Conservation (phyloP, 1,284 basidiomycete genomes). For the Papiliotrema nemorosa region DNA sequence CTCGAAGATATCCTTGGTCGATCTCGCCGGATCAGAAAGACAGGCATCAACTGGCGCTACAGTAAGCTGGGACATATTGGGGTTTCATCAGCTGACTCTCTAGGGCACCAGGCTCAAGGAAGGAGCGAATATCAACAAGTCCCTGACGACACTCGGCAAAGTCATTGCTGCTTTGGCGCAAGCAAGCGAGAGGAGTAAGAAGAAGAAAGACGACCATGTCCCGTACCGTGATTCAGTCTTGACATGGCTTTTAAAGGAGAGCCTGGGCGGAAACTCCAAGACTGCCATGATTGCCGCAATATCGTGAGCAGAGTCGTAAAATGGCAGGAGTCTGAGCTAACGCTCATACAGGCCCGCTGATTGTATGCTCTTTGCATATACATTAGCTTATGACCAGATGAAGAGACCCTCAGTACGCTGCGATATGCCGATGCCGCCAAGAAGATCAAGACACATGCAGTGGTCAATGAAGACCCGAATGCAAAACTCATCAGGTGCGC, state of each 20-base stretch:
- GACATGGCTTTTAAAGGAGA: constrained; percentile 97
- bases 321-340: not conserved
- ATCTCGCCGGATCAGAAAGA: constrained; percentile 95
- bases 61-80: constrained; percentile 16
- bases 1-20: constrained; percentile 89
- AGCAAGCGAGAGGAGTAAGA: constrained; percentile 61
- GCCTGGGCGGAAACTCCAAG: constrained; percentile 89
- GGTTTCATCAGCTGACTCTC: constrained; percentile 6
- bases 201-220: constrained; percentile 84
- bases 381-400: constrained; percentile 52
- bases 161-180: constrained; percentile 90
- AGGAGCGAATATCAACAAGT: constrained; percentile 97
- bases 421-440: constrained; percentile 97
- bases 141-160: constrained; percentile 92
- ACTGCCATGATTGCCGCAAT: constrained; percentile 91
- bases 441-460: constrained; percentile 99
- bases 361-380: constrained; percentile 27
- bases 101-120: constrained; percentile 84
- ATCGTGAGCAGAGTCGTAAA: constrained; percentile 50
- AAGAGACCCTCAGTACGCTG: constrained; percentile 71
- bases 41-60: constrained; percentile 97
- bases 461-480: constrained; percentile 98
- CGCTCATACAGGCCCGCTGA: constrained; percentile 71
- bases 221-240: constrained; percentile 94
- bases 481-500: constrained; percentile 74